Evolutionary conservation across 2,329 filamentous ascomycete species (phyloP), one percentile per base, ranked within the genome.

Genomic region (Torrubiella hemipterigena): DNA sequence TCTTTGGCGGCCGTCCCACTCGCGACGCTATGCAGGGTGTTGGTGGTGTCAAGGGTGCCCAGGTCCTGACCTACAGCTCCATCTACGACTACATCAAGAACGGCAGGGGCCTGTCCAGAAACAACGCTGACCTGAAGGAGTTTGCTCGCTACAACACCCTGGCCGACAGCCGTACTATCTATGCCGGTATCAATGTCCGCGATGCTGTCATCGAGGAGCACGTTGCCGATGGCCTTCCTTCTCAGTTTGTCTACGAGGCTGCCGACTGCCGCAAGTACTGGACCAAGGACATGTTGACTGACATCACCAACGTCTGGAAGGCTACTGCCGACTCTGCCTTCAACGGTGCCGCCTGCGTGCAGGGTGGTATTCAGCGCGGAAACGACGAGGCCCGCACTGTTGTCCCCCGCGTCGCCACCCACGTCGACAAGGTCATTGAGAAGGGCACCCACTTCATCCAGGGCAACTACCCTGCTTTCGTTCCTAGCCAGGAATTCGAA

Each of bases 381-480:
- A n/a, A n/a, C n/a, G n/a, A n/a, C n/a, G 12, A 66, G 23, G 70
- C 73, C 4, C 69, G 81, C 46, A 43, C 51, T 3, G 57, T 67
- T 2, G 62, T 93, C n/a, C n/a, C n/a, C n/a, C n/a, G n/a, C n/a
- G n/a, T n/a, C n/a, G n/a, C n/a, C n/a, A n/a, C n/a, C n/a, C n/a
- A n/a, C n/a, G n/a, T n/a, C n/a, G n/a, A n/a, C n/a, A n/a, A n/a
- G n/a, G n/a, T n/a, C n/a, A n/a, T n/a, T n/a, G n/a, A n/a, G n/a
- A n/a, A n/a, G n/a, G n/a, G n/a, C n/a, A n/a, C n/a, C n/a, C n/a
- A n/a, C n/a, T n/a, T n/a, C n/a, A n/a, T n/a, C n/a, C n/a, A n/a
- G n/a, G n/a, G n/a, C n/a, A n/a, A n/a, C n/a, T n/a, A n/a, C n/a
- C n/a, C n/a, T n/a, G n/a, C n/a, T n/a, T n/a, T n/a, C n/a, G n/a